Base-by-base conservation (phyloP, 495 filamentous ascomycete genomes). In the Talaromyces nanjingensis region DNA sequence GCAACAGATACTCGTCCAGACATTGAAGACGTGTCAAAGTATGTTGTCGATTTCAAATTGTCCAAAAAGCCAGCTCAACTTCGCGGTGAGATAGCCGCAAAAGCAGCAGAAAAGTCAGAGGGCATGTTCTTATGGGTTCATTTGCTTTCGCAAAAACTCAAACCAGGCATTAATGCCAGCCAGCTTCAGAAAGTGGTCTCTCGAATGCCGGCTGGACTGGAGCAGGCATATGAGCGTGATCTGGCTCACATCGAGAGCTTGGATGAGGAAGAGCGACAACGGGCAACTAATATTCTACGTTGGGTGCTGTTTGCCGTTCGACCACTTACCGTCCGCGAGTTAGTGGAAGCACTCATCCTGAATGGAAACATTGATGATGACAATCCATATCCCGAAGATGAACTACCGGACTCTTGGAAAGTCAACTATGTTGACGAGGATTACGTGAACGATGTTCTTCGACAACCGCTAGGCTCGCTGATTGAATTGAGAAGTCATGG, bases 121-220 rank as follows among this genome's bases (percentile, higher is more conserved):
- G 69, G 71, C 27, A 71, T 73, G 71, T 68, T 73, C 31, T 33
- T 73, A 8, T 68, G 67, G 69, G 42, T 73, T 53, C 63, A 69
- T 16, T 59, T 65, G 14, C 59, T 66, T 5, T 42, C 53, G 1
- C 49, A 65, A 24, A 56, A 62, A 25, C 47, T 73, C 6, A 49
- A 65, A 18, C 65, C 59, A 1, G 64, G 65, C 9, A 66, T 69
- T 24, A 63, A 56, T 27, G 12, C 62, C n/a, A 62, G 52, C n/a
- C 33, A 47, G 25, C 42, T 73, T 12, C 18, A 60, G 12, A 59
- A 39, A 29, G 62, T 65, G 14, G 59, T 69, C n/a, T 59, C 66
- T 1, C 56, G 68, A 49, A 69, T 68, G 66, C 67, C 67, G 25
- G 39, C 63, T 34, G 59, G 59, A 45, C 54, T 69, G 3, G 60